phyloP scores from a whole-genome alignment of 176 grass and related monocot species.

The Aegilops umbellulata region DNA sequence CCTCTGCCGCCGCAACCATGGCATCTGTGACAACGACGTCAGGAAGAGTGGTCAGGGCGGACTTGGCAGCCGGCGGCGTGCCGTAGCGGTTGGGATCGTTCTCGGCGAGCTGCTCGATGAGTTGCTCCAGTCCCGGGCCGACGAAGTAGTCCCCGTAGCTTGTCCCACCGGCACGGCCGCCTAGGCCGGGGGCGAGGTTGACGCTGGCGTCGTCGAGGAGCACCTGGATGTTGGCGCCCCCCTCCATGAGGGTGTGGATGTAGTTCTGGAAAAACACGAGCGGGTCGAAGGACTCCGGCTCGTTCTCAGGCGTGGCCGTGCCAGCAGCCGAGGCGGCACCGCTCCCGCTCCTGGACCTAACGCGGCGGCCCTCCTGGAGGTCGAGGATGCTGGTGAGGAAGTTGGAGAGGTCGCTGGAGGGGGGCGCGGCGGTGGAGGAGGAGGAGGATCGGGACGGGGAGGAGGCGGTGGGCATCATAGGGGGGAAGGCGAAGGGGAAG shows the following conservation, averaged over 20 bases:
- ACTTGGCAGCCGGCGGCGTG: constrained; percentile 81
- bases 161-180: constrained; percentile 54
- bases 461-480: constrained; percentile 22
- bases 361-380: constrained; percentile 10
- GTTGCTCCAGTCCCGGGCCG: constrained; percentile 84
- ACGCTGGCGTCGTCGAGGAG: constrained; percentile 59
- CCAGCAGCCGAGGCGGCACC: constrained; percentile 28
- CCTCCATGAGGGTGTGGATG: constrained; percentile 60
- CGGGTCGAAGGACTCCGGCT: constrained; percentile 64
- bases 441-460: constrained; percentile 47
- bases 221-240: constrained; percentile 78
- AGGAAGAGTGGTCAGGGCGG: constrained; percentile 43
- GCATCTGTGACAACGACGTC: constrained; percentile 60
- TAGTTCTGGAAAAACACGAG: constrained; percentile 69
- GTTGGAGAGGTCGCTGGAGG: constrained; percentile 34
- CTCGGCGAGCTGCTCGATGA: constrained; percentile 94
- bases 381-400: constrained; percentile 47
- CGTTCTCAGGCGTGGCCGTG: constrained; percentile 49
- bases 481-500: constrained; percentile 40
- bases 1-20: constrained; percentile 55
- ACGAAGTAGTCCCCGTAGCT: constrained; percentile 93
- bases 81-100: constrained; percentile 94
- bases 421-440: constrained; percentile 37
- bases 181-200: constrained; percentile 35
- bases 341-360: constrained; percentile 18